Base-by-base conservation (phyloP, 257 asterid genomes). In the Solanum bulbocastanum region DNA sequence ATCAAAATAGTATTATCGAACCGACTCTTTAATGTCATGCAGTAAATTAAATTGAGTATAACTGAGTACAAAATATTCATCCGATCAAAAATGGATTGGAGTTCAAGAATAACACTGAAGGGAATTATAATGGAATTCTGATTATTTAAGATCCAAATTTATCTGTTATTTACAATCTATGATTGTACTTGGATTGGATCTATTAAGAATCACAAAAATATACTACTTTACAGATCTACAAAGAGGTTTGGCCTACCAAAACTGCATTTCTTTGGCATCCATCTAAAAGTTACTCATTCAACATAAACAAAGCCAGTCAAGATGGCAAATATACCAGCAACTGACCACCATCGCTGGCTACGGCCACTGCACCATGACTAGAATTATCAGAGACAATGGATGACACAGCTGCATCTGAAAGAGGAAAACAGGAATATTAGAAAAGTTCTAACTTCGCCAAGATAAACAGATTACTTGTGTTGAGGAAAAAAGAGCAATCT, bases 301-400 rank as follows among this genome's bases (percentile, higher is more conserved):
- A 44, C 25, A 79, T 79, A 36, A 27, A 44, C 39, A 69, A 78
- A 86, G 25, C 16, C 44, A 36, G 88, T 91, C 90, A 94, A 87
- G 91, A 87, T 86, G 89, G 94, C 89, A 90, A 87, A 90, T 93
- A 94, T 75, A 97, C 91, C 88, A 92, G 91, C 92, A 96, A 91
- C 89, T 95, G 93, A 90, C 86, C 93, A 86, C 91, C 94, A 62
- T 92, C 68, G 81, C 94, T 92, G 13, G 98, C 98, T 46, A 96
- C 76, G 78, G 98, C 98, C 84, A 97, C 87, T 83, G 95, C 95
- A n/a, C 93, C 92, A 8, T 94, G 89, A 81, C 89, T 89, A 83
- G 94, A 89, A 78, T 91, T 87, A 84, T 94, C 98, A 0, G 94
- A 82, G 44, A 96, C 83, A 25, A 96, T 89, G 88, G 93, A 93